phyloP scores from a whole-genome alignment of 1,284 basidiomycete genomes.

The Neolentinus lepideus region DNA sequence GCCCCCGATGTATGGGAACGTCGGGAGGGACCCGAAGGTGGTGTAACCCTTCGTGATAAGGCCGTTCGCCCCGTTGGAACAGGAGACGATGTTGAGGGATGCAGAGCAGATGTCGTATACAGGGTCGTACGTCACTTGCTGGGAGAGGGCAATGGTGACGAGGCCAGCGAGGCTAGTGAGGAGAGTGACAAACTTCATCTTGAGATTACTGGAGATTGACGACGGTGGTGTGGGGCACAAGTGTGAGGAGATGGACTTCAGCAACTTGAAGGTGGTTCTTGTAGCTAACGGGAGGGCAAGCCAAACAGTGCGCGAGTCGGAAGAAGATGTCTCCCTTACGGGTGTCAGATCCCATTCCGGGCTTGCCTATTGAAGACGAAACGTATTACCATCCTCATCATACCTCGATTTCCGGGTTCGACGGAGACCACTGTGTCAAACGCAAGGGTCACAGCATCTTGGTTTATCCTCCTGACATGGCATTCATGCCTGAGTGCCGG shows the following conservation, averaged over 20 bases:
- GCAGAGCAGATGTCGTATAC: constrained; percentile 30
- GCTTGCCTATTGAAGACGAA: not conserved
- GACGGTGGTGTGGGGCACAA: not conserved
- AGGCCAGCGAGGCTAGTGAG: constrained; percentile 15
- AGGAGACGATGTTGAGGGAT: constrained; percentile 35
- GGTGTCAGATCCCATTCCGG: not conserved
- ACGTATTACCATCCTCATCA: not conserved
- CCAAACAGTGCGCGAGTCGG: not conserved
- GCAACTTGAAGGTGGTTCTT: not conserved
- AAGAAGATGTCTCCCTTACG: not conserved
- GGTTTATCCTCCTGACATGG: not conserved
- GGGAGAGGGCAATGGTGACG: constrained; percentile 17
- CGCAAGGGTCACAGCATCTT: not conserved
- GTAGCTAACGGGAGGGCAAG: not conserved
- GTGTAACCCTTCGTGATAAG: constrained; percentile 25
- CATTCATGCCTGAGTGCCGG: not conserved
- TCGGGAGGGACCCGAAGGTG: constrained; percentile 40
- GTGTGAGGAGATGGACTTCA: not conserved
- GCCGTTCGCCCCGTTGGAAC: constrained; percentile 45
- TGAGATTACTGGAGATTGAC: not conserved
- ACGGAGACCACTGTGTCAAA: not conserved
- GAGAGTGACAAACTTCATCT: constrained; percentile 21
- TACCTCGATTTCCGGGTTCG: not conserved
- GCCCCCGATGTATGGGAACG: constrained; percentile 47
- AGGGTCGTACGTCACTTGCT: constrained; percentile 31